These are phyloP conservation scores for Kwoniella bestiolae DNA, from an alignment of 768 basidiomycete genomes.

Conservation along the genomic window DNA sequence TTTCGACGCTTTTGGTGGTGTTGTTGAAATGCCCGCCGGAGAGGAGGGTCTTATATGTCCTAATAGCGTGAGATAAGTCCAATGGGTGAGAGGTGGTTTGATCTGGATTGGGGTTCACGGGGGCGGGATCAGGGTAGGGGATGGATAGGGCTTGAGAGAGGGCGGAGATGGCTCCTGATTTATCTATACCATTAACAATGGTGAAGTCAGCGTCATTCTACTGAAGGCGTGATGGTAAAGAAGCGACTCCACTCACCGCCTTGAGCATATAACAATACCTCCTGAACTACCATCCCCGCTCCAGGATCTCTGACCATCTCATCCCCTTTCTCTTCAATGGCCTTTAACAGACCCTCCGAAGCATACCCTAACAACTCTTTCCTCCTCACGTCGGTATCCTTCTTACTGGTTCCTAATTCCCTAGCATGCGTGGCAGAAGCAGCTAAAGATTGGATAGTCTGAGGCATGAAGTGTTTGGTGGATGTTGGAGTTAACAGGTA, in stretches of 20 bases:
- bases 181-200: constrained; percentile 63
- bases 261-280: constrained; percentile 81
- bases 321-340: constrained; percentile 69
- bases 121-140: constrained; percentile 64
- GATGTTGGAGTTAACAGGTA: constrained; percentile 82
- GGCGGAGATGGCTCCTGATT: constrained; percentile 66
- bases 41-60: constrained; percentile 84
- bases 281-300: constrained; percentile 75
- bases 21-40: constrained; percentile 89
- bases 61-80: constrained; percentile 78
- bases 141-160: constrained; percentile 66
- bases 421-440: constrained; percentile 68
- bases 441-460: constrained; percentile 70
- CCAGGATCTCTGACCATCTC: constrained; percentile 73
- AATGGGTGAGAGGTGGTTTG: constrained; percentile 66
- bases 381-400: constrained; percentile 67
- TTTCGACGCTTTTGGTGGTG: constrained; percentile 63
- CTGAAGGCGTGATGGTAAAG: no score
- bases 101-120: constrained; percentile 27
- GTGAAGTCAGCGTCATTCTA: no score
- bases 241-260: constrained; percentile 75
- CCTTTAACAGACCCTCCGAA: constrained; percentile 73
- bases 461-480: constrained; percentile 84
- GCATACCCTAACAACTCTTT: constrained; percentile 75
- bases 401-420: constrained; percentile 73